Conservation (phyloP, 371 early-diverging fungal species). For the Smittium mucronatum region DNA sequence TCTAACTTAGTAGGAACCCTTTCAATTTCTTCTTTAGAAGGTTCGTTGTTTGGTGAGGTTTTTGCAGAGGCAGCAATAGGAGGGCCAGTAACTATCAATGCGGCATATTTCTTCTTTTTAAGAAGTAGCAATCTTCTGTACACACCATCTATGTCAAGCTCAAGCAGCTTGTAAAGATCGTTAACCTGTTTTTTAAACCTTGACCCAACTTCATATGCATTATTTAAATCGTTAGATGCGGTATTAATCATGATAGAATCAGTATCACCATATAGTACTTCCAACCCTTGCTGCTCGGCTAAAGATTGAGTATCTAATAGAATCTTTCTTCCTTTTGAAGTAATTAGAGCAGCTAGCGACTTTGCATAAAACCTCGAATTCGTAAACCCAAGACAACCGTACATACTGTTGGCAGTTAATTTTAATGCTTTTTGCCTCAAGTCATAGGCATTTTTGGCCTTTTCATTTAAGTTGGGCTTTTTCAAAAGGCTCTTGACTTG, state of each 20-base stretch:
- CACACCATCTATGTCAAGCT: constrained; percentile 96
- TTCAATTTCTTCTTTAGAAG: constrained; percentile 37
- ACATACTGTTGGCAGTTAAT: constrained; percentile 99
- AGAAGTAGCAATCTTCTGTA: constrained; percentile 88
- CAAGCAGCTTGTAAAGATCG: constrained; percentile 78
- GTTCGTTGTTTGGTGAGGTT: not conserved
- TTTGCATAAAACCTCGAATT: constrained; percentile 97
- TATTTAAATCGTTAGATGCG: constrained; percentile 51
- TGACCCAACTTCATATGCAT: constrained; percentile 71
- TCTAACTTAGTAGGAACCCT: constrained; percentile 46
- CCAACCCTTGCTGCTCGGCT: constrained; percentile 60
- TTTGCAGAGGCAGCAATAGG: not conserved
- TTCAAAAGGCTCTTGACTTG: constrained; percentile 90
- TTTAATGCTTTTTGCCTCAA: constrained; percentile 97
- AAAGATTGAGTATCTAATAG: constrained; percentile 87
- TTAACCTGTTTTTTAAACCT: constrained; percentile 80
- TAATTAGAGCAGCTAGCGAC: constrained; percentile 95
- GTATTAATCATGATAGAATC: constrained; percentile 99
- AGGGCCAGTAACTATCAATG: constrained; percentile 46
- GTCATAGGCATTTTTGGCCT: constrained; percentile 58
- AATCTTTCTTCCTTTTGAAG: constrained; percentile 95
- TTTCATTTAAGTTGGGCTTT: constrained; percentile 40
- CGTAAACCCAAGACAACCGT: constrained; percentile 97
- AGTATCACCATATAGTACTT: constrained; percentile 99
- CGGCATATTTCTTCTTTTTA: constrained; percentile 99